These are phyloP conservation scores for Tulasnella sp. DNA, from an alignment of 768 basidiomycete species.

Conservation along the genomic window DNA sequence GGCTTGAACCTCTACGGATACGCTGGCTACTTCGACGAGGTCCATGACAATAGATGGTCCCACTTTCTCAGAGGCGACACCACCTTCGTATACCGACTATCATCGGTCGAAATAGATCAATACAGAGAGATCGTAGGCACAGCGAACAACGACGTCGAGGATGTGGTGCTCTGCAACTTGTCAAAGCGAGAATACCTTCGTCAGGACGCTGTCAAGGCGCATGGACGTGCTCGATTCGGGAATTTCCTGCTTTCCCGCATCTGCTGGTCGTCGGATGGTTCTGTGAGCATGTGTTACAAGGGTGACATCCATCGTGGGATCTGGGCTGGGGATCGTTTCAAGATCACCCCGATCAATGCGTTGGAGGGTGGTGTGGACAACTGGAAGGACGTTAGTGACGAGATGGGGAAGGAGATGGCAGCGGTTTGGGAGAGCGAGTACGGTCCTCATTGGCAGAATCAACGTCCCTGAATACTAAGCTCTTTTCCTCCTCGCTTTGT, in stretches of 20 bases:
- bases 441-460: too few relatives aligned
- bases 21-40: too few relatives aligned
- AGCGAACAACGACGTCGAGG: too few relatives aligned
- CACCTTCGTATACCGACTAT: too few relatives aligned
- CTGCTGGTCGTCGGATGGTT: not conserved
- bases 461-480: too few relatives aligned
- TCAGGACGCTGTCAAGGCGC: not conserved
- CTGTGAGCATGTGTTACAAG: conserved; percentile 13
- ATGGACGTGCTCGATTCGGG: not conserved
- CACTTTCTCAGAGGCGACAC: too few relatives aligned
- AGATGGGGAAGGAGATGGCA: not conserved
- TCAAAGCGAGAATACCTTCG: not conserved
- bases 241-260: not conserved
- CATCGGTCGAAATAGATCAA: too few relatives aligned
- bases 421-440: not conserved
- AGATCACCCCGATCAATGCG: not conserved
- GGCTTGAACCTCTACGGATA: too few relatives aligned
- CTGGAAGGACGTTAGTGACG: not conserved
- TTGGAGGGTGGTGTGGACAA: not conserved
- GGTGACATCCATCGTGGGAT: conserved; percentile 20
- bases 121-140: too few relatives aligned
- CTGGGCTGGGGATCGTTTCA: conserved; percentile 23
- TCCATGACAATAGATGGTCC: too few relatives aligned
- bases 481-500: too few relatives aligned
- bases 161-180: not conserved